These are phyloP conservation scores for Basipetospora sp. DNA, from an alignment of 2,329 filamentous ascomycete species.

Conservation along the genomic window DNA sequence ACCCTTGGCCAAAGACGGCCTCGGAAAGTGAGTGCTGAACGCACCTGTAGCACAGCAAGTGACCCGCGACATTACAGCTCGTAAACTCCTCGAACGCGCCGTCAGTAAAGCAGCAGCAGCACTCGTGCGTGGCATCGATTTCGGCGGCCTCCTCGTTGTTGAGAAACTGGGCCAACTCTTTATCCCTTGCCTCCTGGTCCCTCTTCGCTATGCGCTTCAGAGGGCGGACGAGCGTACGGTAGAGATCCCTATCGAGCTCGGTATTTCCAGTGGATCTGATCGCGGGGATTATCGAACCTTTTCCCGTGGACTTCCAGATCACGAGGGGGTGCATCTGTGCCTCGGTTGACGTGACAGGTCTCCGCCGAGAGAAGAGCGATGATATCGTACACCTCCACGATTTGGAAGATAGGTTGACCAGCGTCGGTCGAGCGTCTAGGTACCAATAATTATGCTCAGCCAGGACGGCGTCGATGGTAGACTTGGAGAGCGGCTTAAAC, in stretches of 20 bases:
- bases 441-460: constrained; percentile 73
- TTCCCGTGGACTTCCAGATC: constrained; percentile 42
- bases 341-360: constrained; percentile 36
- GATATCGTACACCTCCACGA: constrained; percentile 67
- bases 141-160: constrained; percentile 46
- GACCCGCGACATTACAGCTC: constrained; percentile 51
- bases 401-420: constrained; percentile 53
- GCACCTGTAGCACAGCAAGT: constrained; percentile 69
- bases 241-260: constrained; percentile 49
- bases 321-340: constrained; percentile 49
- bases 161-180: constrained; percentile 34
- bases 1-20: constrained; percentile 84
- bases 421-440: constrained; percentile 52
- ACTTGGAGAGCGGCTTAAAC: constrained; percentile 59
- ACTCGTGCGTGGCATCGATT: constrained; percentile 47
- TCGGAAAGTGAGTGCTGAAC: constrained; percentile 71
- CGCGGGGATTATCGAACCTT: constrained; percentile 42
- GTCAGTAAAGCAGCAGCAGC: constrained; percentile 62
- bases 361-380: constrained; percentile 47
- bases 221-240: constrained; percentile 39
- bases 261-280: constrained; percentile 51
- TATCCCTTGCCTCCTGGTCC: constrained; percentile 36
- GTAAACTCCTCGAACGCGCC: constrained; percentile 60
- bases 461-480: constrained; percentile 62
- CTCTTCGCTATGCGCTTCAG: constrained; percentile 29